Percentiles rank a stretch among this genome's conserved stretches.
phyloP scores from a whole-genome alignment of 1,284 basidiomycete species.

The Ustilago hordei region DNA sequence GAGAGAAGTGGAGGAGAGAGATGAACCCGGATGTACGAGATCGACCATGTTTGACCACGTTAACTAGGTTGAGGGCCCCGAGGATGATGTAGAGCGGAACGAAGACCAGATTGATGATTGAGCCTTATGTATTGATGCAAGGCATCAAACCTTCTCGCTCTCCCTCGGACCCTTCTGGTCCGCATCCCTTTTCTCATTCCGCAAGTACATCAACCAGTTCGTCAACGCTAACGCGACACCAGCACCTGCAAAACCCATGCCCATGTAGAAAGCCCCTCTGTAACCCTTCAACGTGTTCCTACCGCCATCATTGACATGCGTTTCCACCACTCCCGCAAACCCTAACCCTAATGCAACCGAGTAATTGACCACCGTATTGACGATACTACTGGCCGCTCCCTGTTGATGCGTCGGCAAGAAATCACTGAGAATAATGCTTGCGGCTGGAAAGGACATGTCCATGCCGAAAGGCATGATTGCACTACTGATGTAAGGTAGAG shows the following conservation, averaged over 20 bases:
- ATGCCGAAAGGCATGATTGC: slow-evolving; percentile 54
- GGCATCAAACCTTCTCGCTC: background rate
- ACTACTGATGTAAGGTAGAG: slow-evolving; percentile 37
- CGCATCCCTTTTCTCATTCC: background rate
- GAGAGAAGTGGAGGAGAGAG: slow-evolving; percentile 31
- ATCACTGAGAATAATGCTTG: slow-evolving; percentile 53
- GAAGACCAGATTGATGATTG: slow-evolving; percentile 41
- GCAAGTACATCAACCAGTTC: slow-evolving; percentile 29
- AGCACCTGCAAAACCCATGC: slow-evolving; percentile 41
- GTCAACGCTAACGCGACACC: slow-evolving; percentile 35
- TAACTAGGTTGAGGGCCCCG: slow-evolving; percentile 13
- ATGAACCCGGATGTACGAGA: slow-evolving; percentile 24
- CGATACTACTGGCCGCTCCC: slow-evolving; percentile 53
- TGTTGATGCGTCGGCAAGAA: slow-evolving; percentile 50
- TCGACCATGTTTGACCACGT: slow-evolving; percentile 31
- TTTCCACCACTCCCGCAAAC: slow-evolving; percentile 57
- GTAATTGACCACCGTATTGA: slow-evolving; percentile 62
- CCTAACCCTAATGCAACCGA: slow-evolving; percentile 57
- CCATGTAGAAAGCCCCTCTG: slow-evolving; percentile 47
- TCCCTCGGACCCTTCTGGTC: background rate
- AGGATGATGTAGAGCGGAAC: slow-evolving; percentile 43
- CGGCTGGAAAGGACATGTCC: slow-evolving; percentile 56
- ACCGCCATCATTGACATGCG: slow-evolving; percentile 47
- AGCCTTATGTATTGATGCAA: background rate
- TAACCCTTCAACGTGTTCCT: slow-evolving; percentile 31